Evolutionary conservation across 495 filamentous ascomycete genomes (phyloP), one percentile per base, ranked within the genome.

Genomic region (Xylaria grammica): DNA sequence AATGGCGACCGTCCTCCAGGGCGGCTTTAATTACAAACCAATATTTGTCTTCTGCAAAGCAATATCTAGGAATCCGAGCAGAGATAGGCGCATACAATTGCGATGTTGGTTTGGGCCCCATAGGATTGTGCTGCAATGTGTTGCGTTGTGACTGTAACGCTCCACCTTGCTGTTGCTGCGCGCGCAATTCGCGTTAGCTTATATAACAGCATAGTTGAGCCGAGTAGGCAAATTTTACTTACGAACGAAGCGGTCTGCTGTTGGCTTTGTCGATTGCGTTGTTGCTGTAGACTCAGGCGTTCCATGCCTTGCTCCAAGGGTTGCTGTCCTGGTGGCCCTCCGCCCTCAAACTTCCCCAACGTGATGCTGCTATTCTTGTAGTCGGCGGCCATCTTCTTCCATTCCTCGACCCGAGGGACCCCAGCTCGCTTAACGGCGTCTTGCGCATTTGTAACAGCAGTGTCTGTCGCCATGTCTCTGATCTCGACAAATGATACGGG

Each of bases 351-450:
- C 72, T 94, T 94, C 65, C 95, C 95, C 30, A 99, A 82, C 4
- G 92, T 91, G 73, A 98, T 98, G 77, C 94, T 97, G 77, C 93
- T 97, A 74, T 98, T 97, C 83, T 99, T 99, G 80, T 98, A 99
- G 52, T 97, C 94, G 24, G 93, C 93, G 10, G 95, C 95, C 93
- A 97, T 97, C 80, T 96, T 96, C 84, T 99, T 98, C 95, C 95
- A 99, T 70, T 98, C 96, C 74, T 99, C 95, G 13, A 99, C 96
- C 73, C 90, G 90, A n/a, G 96, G 95, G 45, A 99, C 93, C 9
- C 95, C 95, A 44, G 96, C 95, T 69, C 88, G 85, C 65, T 86
- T 87, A 56, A 99, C 92, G 7, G 96, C 94, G 11, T 94, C 94
- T 34, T 91, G 84, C 4, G 93, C 85, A 76, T 98, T 94, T 9